Evolutionary conservation across 106 monocot genomes (phyloP), one percentile per base, ranked within the genome.

Genomic region (Agapanthus africanus): DNA sequence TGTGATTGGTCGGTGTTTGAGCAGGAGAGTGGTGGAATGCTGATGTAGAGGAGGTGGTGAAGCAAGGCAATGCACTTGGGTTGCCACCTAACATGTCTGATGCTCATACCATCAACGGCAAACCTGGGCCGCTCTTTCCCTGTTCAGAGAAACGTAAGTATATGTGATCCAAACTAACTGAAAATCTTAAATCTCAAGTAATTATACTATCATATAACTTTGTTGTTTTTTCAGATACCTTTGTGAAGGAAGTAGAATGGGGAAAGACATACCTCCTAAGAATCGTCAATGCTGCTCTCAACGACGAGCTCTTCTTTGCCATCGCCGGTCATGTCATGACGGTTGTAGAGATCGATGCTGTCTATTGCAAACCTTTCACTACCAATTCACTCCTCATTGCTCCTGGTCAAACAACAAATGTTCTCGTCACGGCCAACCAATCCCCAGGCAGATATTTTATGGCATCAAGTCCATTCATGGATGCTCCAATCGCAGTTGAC

Each of bases 11-110:
- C 6, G 4, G 4, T 66, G 27, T 30, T 3, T 37, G 35, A 21
- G 32, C 37, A 74, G 79, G 84, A 11, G 84, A 84, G 44, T 84
- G 84, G 84, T 84, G 84, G 84, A 76, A 80, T 37, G 21, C 50
- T 10, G 80, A 84, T 42, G 80, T 79, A 0, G 80, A 80, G 21
- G 22, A 37, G 41, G 41, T 77, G 15, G 80, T 63, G 63, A 66
- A 66, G 70, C 73, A 84, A 54, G 73, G 76, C 13, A 73, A 47
- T 35, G 47, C 68, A 35, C 77, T 73, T 28, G 84, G 84, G 7
- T 26, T 77, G 57, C 66, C 77, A 25, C 84, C 80, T 15, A 77
- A 69, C 62, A 66, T 70, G 59, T 84, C 84, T 1, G 84, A 84
- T 63, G 80, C 84, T 1, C 77, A 80, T 34, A 76, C 80, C 3